phyloP scores from a whole-genome alignment of 2,329 filamentous ascomycete species.

The Thielaviopsis ethacetica region DNA sequence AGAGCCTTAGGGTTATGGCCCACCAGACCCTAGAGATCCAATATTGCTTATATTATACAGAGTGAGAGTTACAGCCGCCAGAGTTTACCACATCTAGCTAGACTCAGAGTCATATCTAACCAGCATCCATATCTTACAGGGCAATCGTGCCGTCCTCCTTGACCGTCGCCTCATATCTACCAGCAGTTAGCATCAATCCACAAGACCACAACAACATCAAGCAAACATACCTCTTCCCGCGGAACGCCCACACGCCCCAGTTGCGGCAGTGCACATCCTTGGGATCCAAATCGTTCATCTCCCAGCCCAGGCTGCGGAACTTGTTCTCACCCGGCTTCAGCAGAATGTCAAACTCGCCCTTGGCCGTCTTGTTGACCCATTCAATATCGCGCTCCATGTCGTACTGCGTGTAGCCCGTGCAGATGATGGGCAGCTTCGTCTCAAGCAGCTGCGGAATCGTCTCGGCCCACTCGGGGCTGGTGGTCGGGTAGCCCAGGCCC shows the following conservation, averaged over 20 bases:
- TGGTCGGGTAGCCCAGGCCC: slow-evolving; percentile 84
- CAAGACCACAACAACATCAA: not conserved
- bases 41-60: too few relatives aligned
- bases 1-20: too few relatives aligned
- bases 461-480: slow-evolving; percentile 83
- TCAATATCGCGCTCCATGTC: slow-evolving; percentile 88
- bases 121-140: slow-evolving; percentile 8
- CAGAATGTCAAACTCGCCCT: slow-evolving; percentile 81
- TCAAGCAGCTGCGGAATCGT: slow-evolving; percentile 80
- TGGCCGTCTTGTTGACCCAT: slow-evolving; percentile 73
- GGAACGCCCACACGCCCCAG: slow-evolving; percentile 93
- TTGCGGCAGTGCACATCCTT: slow-evolving; percentile 91
- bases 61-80: too few relatives aligned
- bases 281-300: slow-evolving; percentile 87
- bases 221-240: slow-evolving; percentile 82
- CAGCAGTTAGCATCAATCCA: slow-evolving; percentile 18
- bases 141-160: slow-evolving; percentile 23
- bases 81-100: too few relatives aligned
- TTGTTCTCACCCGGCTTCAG: slow-evolving; percentile 85
- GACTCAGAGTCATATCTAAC: too few relatives aligned
- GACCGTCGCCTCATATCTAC: slow-evolving; percentile 46
- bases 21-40: too few relatives aligned
- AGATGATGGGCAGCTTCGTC: slow-evolving; percentile 88
- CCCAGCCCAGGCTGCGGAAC: slow-evolving; percentile 91
- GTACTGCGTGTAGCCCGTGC: slow-evolving; percentile 88